A percentile compares a stretch with the other conserved stretches of the same genome.
phyloP scores from a whole-genome alignment of 805 yeast species.

The Ascoidea rubescens region DNA sequence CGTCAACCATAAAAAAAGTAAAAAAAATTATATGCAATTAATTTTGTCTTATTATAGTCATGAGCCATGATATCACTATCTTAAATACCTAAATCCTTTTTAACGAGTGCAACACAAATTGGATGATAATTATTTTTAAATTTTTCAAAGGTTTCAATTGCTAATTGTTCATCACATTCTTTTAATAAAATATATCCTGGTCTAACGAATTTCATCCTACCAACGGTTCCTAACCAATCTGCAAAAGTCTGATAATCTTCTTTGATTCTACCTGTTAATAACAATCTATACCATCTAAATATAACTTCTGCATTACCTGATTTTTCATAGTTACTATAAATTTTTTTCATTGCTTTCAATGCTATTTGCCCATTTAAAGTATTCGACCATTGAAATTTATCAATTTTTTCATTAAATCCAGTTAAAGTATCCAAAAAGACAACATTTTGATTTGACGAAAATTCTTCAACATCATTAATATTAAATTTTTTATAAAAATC shows the following conservation, averaged over 20 bases:
- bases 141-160: constrained; percentile 48
- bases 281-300: constrained; percentile 63
- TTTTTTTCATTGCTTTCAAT: constrained; percentile 17
- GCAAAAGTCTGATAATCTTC: constrained; percentile 42
- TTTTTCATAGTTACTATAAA: constrained; percentile 28
- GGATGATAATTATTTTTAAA: constrained; percentile 63
- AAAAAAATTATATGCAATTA: too few species aligned
- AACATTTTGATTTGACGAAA: constrained; percentile 65
- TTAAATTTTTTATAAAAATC: constrained; percentile 23
- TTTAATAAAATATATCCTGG: constrained; percentile 66
- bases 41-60: too few species aligned
- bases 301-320: constrained; percentile 71
- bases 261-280: constrained; percentile 37
- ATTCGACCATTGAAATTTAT: constrained; percentile 22
- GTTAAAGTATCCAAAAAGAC: constrained; percentile 64
- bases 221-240: constrained; percentile 81
- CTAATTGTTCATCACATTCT: constrained; percentile 49
- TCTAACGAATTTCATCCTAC: constrained; percentile 89
- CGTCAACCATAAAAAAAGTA: too few species aligned
- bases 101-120: constrained; percentile 70
- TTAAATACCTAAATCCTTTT: constrained; percentile 36
- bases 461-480: constrained; percentile 34
- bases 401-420: constrained; percentile 25
- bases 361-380: constrained; percentile 20
- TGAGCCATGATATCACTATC: too few species aligned